Conservation (phyloP, 805 yeast genomes). For the Clavispora asparagi region DNA sequence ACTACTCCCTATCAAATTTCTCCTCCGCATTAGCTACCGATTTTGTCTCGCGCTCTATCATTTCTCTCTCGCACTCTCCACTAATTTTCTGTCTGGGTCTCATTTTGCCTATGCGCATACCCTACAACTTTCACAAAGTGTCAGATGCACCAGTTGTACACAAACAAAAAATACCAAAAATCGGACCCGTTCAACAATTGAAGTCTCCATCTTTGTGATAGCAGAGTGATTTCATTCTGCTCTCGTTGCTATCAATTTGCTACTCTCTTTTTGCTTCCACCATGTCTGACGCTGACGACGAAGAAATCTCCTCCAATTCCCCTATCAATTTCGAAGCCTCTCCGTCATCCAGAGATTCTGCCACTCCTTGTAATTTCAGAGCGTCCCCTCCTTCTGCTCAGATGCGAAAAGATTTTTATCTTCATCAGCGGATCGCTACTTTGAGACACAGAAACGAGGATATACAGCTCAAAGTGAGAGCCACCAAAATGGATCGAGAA, state of each 20-base stretch:
- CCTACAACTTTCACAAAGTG: not conserved
- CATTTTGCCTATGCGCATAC: not conserved
- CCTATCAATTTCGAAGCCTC: not conserved
- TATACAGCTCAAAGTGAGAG: not conserved
- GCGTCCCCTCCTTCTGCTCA: not conserved
- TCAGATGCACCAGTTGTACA: not conserved
- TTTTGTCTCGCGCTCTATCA: too few species aligned
- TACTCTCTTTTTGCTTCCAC: not conserved
- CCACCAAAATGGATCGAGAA: not conserved
- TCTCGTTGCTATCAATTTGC: not conserved
- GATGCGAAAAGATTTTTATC: not conserved
- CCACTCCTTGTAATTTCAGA: not conserved
- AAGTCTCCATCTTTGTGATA: not conserved
- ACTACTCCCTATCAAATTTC: too few species aligned
- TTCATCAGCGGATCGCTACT: not conserved
- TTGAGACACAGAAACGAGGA: conserved; percentile 1
- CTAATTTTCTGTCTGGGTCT: not conserved
- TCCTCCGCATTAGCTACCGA: too few species aligned
- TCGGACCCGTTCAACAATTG: not conserved
- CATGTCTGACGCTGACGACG: not conserved
- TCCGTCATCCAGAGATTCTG: not conserved
- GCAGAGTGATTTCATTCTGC: not conserved
- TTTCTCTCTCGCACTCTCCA: not conserved
- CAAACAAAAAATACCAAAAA: not conserved
- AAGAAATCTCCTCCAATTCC: not conserved